Conservation (phyloP, 257 asterid genomes). For the Nicotiana tomentosiformis region DNA sequence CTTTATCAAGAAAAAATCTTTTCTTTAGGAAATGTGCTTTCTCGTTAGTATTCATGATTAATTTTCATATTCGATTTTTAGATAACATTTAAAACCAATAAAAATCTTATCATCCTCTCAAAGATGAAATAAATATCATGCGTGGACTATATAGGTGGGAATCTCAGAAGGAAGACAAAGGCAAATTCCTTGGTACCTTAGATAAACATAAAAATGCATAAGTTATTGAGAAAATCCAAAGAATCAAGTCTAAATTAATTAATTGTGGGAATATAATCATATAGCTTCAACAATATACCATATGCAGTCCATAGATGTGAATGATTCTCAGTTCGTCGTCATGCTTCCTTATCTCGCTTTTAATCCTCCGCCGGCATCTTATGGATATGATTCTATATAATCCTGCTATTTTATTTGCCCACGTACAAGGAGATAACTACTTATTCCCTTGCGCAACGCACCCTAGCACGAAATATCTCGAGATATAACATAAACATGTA, state of each 20-base stretch:
- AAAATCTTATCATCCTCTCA: neutral
- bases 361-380: conserved; percentile 5
- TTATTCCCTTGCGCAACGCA: neutral
- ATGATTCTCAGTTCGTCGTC: conserved; percentile 36
- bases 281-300: conserved; percentile 13
- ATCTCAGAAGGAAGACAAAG: neutral
- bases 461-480: too few relatives aligned
- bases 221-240: neutral
- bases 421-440: neutral
- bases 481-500: too few relatives aligned
- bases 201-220: neutral
- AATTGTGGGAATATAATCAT: conserved; percentile 9
- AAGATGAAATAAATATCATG: neutral
- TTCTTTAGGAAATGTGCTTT: neutral
- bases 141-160: neutral
- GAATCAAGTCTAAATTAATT: neutral
- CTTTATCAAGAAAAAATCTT: neutral
- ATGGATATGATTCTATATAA: neutral
- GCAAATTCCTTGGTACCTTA: neutral
- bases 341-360: conserved; percentile 9
- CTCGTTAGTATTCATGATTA: neutral
- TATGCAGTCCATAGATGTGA: conserved; percentile 38
- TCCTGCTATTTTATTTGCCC: neutral
- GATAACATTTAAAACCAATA: conserved; percentile 5
- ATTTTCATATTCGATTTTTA: neutral